Evolutionary conservation across 2,329 filamentous ascomycete species (phyloP).

Genomic region (Trichoderma harzianum): DNA sequence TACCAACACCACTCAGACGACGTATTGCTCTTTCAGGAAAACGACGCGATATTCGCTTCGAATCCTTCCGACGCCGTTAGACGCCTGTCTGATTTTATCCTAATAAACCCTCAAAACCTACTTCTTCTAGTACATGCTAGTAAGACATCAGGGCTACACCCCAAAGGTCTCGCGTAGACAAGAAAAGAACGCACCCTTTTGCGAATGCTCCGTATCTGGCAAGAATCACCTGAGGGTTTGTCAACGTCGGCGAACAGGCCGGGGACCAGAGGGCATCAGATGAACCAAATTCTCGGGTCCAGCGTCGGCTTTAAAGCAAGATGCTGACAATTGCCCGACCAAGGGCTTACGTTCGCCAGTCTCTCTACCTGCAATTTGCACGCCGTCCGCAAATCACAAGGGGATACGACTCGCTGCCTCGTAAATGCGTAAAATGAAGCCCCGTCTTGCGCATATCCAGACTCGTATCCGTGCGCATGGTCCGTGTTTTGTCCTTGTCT

Average conservation of each 20-base stretch:
- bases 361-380: not conserved
- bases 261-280: constrained; percentile 1
- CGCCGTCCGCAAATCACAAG: not conserved
- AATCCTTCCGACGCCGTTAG: not conserved
- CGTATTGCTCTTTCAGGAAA: not conserved
- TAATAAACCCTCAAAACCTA: not conserved
- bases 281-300: constrained; percentile 13
- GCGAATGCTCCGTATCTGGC: not conserved
- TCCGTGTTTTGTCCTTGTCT: not conserved
- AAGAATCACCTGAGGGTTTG: constrained; percentile 8
- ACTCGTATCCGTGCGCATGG: not conserved
- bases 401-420: not conserved
- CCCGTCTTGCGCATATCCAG: constrained; percentile 1
- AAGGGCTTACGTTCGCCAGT: not conserved
- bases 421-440: not conserved
- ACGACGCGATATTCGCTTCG: not conserved
- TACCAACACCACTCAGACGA: not conserved
- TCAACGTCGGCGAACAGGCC: not conserved
- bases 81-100: not conserved
- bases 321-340: constrained; percentile 15
- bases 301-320: constrained; percentile 13
- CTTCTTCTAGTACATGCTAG: not conserved
- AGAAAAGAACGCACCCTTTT: not conserved
- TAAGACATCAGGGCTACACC: not conserved
- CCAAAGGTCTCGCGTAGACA: not conserved